Evolutionary conservation across 495 filamentous ascomycete species (phyloP).

Genomic region (Penicillium dipodomyicola): DNA sequence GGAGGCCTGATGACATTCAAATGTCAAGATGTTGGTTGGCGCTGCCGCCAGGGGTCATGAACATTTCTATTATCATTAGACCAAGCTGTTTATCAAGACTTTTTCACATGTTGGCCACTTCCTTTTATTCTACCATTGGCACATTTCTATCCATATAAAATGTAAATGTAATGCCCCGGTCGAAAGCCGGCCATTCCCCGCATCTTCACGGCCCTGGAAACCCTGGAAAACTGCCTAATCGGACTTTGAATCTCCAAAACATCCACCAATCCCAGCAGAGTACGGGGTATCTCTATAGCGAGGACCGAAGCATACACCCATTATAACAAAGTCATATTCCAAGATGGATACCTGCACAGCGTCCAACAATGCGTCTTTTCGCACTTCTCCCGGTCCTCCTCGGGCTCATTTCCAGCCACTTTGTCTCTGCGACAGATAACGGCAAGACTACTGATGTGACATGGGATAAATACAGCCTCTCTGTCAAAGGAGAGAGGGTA

Average conservation of each 20-base stretch:
- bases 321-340: neutral
- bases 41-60: no score
- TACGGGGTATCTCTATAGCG: slow-evolving; percentile 28
- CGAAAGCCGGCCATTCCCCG: slow-evolving; percentile 10
- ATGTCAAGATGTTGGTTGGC: no score
- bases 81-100: no score
- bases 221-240: slow-evolving; percentile 26
- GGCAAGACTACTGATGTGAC: slow-evolving; percentile 32
- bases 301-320: slow-evolving; percentile 20
- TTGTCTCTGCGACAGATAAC: slow-evolving; percentile 34
- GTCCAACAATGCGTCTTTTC: slow-evolving; percentile 22
- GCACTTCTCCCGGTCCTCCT: slow-evolving; percentile 31
- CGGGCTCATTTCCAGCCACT: slow-evolving; percentile 27
- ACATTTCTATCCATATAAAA: no score
- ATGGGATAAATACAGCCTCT: slow-evolving; percentile 60
- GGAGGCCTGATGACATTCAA: no score
- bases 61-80: no score
- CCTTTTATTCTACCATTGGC: no score
- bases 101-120: no score
- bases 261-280: slow-evolving; percentile 32
- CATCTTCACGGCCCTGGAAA: slow-evolving; percentile 8
- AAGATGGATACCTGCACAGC: neutral
- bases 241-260: slow-evolving; percentile 18
- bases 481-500: slow-evolving; percentile 53
- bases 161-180: neutral